A percentile compares a stretch with the other conserved stretches of the same genome.
phyloP scores from a whole-genome alignment of 2,329 filamentous ascomycete species.

The Epichloe glyceriae region DNA sequence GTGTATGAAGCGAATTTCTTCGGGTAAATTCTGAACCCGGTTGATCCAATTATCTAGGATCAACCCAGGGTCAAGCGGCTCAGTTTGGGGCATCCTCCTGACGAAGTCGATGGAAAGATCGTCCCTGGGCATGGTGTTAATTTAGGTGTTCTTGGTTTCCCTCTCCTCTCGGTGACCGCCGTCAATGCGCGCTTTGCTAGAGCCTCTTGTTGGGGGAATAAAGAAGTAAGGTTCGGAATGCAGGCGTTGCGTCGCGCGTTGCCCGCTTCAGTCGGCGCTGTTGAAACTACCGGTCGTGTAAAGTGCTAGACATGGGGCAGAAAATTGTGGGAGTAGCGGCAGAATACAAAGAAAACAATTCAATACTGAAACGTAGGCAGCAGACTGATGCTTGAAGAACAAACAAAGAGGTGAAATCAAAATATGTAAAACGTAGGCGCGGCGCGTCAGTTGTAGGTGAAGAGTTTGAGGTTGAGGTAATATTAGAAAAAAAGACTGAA shows the following conservation, averaged over 20 bases:
- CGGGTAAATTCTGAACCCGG: constrained; percentile 63
- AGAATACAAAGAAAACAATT: not conserved
- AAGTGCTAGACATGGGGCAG: not conserved
- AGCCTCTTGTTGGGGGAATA: not conserved
- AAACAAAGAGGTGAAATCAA: not conserved
- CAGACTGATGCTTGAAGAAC: not conserved
- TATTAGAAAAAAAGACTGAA: not conserved
- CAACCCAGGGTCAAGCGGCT: constrained; percentile 50
- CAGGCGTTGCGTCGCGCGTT: not conserved
- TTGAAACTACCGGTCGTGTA: not conserved
- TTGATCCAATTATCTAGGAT: constrained; percentile 71
- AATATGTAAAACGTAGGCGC: not conserved
- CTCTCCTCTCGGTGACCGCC: not conserved
- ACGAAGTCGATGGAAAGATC: constrained; percentile 59
- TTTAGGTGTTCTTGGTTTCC: constrained; percentile 19
- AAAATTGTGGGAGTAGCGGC: not conserved
- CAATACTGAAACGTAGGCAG: not conserved
- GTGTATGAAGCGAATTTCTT: constrained; percentile 71
- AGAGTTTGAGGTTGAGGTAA: not conserved
- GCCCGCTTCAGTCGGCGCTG: not conserved
- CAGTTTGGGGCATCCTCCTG: constrained; percentile 49
- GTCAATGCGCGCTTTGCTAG: not conserved
- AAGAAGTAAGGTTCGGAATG: no score
- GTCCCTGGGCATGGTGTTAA: constrained; percentile 62
- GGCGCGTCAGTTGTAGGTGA: not conserved